Base-by-base conservation (phyloP, 2,329 filamentous ascomycete species). In the Thelonectria blattea region DNA sequence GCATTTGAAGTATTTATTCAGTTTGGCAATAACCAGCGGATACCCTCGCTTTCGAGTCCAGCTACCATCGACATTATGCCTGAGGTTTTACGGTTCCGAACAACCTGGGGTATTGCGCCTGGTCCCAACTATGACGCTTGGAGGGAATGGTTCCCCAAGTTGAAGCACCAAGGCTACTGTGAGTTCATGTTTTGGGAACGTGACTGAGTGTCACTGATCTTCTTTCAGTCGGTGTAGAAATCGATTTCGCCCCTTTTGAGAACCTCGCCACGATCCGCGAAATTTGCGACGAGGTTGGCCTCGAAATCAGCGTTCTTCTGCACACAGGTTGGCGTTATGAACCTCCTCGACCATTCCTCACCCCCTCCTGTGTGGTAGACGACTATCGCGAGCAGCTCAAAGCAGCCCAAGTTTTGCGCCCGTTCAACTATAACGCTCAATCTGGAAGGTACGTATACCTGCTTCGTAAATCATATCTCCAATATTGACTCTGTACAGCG, bases 401-500 rank as follows among this genome's bases (percentile, higher is more conserved):
- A 34, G 56, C 42, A 20, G 42, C 47, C 14, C 58, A 60, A 11
- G 42, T 50, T 11, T 24, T 60, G 15, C 51, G 48, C 11, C 58
- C 58, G 1, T 47, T 60, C 18, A 60, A 60, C 30, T 60, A 60
- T 7, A 60, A 60, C 34, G 39, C 52, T 5, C 58, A 60, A 5
- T 60, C 58, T 22, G 58, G 58, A 15, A 37, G 52, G 58, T 56
- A 52, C 18, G 58, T 43, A 11, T 2, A 30, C 5, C 2, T 27
- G 1, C 10, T 15, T 30, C 5, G 2, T 15, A 1, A 17, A 41
- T 8, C 2, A 24, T 8, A 12, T 17, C 3, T 5, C 3, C 10
- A 10, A 45, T 37, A 45, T 43, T 52, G 20, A 56, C n/a, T 8
- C 7, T 45, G 18, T 20, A 20, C 18, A 76, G 74, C 14, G 74